Percentiles rank a stretch among this genome's conserved stretches.
Conservation (phyloP, 495 filamentous ascomycete species). For the Elasticomyces elasticus region DNA sequence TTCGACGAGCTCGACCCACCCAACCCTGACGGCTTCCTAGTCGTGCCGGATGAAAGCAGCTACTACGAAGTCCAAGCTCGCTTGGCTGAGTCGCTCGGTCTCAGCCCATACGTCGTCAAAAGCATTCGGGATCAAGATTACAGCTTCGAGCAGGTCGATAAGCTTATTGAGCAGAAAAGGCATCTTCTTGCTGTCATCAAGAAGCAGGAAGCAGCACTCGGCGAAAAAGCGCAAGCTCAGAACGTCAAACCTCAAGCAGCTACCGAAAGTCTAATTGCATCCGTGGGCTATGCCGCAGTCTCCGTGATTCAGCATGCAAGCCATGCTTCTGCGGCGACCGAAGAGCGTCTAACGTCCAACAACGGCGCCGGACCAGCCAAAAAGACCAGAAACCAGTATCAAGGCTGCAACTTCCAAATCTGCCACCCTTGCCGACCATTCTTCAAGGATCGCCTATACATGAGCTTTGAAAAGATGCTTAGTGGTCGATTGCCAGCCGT, state of each 20-base stretch:
- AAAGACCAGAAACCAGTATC: neutral
- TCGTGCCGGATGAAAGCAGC: slow-evolving; percentile 23
- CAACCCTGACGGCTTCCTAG: neutral
- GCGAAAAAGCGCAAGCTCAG: neutral
- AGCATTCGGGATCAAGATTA: slow-evolving; percentile 17
- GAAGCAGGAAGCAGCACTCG: neutral
- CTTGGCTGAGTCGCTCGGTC: slow-evolving; percentile 14
- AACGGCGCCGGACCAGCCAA: neutral
- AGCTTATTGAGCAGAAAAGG: slow-evolving; percentile 21
- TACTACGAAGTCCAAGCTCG: slow-evolving; percentile 21
- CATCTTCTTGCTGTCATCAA: slow-evolving; percentile 15
- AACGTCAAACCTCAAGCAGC: neutral
- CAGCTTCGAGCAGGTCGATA: slow-evolving; percentile 22
- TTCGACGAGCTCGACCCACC: slow-evolving; percentile 13
- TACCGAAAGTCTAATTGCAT: slow-evolving; percentile 4
- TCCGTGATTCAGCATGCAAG: neutral
- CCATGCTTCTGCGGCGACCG: neutral
- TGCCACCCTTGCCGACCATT: slow-evolving; percentile 33
- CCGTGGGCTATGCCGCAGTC: neutral
- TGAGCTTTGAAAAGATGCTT: slow-evolving; percentile 30
- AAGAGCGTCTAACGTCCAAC: neutral
- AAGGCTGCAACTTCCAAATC: slow-evolving; percentile 24
- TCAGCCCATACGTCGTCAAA: slow-evolving; percentile 18
- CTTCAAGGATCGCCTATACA: slow-evolving; percentile 30
- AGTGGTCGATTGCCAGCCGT: slow-evolving; percentile 17